These are phyloP conservation scores for Psidium friedrichsthalianum DNA, from an alignment of 345 rosid genomes.

Conservation along the genomic window DNA sequence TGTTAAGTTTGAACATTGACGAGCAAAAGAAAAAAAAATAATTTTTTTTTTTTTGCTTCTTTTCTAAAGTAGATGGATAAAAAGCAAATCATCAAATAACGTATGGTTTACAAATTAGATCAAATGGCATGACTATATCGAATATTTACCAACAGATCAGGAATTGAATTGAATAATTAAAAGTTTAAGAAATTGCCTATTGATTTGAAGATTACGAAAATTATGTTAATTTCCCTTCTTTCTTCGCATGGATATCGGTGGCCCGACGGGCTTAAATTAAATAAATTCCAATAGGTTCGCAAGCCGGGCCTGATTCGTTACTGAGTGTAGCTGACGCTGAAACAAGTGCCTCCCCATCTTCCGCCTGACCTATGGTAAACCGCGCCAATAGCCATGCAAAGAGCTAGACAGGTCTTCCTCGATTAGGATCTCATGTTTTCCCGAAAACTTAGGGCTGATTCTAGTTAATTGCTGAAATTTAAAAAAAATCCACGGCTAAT, in stretches of 20 bases:
- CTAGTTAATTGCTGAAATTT: no score
- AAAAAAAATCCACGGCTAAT: no score
- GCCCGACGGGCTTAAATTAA: background rate
- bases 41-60: no score
- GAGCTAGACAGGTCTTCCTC: slow-evolving; percentile 40
- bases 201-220: no score
- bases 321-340: background rate
- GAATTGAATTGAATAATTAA: background rate
- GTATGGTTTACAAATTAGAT: background rate
- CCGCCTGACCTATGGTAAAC: no score
- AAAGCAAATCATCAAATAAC: background rate
- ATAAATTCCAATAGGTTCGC: no score
- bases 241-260: background rate
- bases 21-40: background rate
- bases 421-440: no score
- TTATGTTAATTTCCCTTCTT: no score
- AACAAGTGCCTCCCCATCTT: background rate
- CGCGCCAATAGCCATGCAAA: no score
- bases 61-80: background rate
- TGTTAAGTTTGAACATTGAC: background rate
- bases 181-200: no score
- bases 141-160: background rate
- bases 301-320: background rate
- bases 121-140: background rate
- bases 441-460: no score